phyloP scores from a whole-genome alignment of 2,329 filamentous ascomycete species.

The Talaromyces sp. region DNA sequence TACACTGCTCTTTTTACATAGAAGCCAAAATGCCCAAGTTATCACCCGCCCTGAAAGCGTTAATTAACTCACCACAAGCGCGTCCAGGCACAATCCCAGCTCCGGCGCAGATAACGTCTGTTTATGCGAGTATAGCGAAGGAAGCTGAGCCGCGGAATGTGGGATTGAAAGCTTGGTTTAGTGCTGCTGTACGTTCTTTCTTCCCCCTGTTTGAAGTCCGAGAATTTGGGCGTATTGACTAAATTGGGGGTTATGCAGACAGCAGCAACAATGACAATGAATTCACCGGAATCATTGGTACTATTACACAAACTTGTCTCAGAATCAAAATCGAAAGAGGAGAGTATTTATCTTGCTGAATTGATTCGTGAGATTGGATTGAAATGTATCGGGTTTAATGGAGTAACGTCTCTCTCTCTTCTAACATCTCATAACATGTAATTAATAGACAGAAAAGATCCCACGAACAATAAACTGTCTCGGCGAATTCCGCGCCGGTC shows the following conservation, averaged over 20 bases:
- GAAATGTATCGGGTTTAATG: conserved; percentile 46
- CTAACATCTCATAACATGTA: neutral
- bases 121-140: conserved; percentile 60
- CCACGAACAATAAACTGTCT: conserved; percentile 80
- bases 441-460: conserved; percentile 40
- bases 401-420: conserved; percentile 15
- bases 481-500: conserved; percentile 60
- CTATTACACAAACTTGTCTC: conserved; percentile 52
- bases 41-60: conserved; percentile 63
- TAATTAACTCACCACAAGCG: conserved; percentile 66
- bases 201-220: conserved; percentile 42
- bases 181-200: conserved; percentile 60
- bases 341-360: conserved; percentile 32
- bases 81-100: conserved; percentile 62
- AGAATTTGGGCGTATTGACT: neutral
- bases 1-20: neutral
- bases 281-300: conserved; percentile 70
- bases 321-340: conserved; percentile 21
- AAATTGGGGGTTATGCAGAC: conserved; percentile 47
- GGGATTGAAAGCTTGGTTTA: conserved; percentile 33
- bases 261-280: conserved; percentile 78
- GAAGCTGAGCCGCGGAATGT: conserved; percentile 60
- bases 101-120: conserved; percentile 56
- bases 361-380: conserved; percentile 43
- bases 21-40: conserved; percentile 63